Conservation (phyloP, 2,329 filamentous ascomycete species). For the Curvularia sp. region DNA sequence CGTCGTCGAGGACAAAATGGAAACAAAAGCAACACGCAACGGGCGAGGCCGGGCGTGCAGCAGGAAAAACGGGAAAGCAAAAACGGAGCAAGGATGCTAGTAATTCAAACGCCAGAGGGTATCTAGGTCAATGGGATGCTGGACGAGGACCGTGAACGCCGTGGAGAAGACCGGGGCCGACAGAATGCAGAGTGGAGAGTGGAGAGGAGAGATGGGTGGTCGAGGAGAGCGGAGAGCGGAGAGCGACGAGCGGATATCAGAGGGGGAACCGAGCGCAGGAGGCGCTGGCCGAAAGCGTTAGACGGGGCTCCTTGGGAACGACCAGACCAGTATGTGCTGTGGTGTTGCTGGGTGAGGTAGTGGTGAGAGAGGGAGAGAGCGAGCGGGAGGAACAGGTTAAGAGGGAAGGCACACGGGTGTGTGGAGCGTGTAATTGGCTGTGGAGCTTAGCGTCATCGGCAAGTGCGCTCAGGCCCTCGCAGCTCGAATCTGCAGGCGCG, state of each 20-base stretch:
- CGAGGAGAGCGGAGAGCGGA: constrained; percentile 39
- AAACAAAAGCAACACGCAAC: constrained; percentile 26
- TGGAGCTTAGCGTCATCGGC: constrained; percentile 27
- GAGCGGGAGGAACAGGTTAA: constrained; percentile 39
- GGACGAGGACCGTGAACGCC: constrained; percentile 49
- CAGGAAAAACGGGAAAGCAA: constrained; percentile 26
- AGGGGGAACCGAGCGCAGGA: constrained; percentile 50
- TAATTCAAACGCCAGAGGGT: constrained; percentile 43
- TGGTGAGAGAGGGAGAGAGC: constrained; percentile 34
- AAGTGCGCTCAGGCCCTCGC: constrained; percentile 22
- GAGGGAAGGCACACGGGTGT: constrained; percentile 28
- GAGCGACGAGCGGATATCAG: constrained; percentile 25
- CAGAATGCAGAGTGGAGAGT: constrained; percentile 31
- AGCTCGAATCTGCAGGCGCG: constrained; percentile 27
- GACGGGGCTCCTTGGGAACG: constrained; percentile 43
- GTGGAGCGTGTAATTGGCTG: constrained; percentile 30
- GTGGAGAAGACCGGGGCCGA: constrained; percentile 42
- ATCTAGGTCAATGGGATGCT: constrained; percentile 45
- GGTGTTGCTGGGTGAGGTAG: constrained; percentile 34
- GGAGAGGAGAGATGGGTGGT: constrained; percentile 28
- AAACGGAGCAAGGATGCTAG: constrained; percentile 12
- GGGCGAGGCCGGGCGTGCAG: constrained; percentile 21
- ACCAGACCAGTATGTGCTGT: constrained; percentile 43
- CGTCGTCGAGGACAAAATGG: constrained; percentile 19
- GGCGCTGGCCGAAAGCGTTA: constrained; percentile 53